A percentile compares a stretch with the other conserved stretches of the same genome.
Evolutionary conservation across 202 grass and related monocot species (phyloP).

Genomic region (Brachypodium distachyon): DNA sequence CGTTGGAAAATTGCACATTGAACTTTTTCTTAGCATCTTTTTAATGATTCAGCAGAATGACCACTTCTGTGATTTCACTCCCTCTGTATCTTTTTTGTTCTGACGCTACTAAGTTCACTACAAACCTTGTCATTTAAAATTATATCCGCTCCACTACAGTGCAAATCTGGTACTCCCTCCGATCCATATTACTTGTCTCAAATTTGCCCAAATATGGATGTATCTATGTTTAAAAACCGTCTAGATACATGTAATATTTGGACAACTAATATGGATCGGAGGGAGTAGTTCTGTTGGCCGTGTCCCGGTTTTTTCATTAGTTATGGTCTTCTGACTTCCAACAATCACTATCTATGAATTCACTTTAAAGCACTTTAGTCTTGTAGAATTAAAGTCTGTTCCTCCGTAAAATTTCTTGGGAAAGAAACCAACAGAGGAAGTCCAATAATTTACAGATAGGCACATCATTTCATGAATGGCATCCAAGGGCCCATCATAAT

Average conservation of each 20-base stretch:
- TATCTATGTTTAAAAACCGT: too few relatives aligned
- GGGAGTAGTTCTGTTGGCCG: too few relatives aligned
- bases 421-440: neutral
- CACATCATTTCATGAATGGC: neutral
- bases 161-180: too few relatives aligned
- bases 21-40: neutral
- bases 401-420: neutral
- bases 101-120: neutral
- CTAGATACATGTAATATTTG: too few relatives aligned
- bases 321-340: neutral
- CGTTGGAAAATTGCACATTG: neutral
- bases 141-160: too few relatives aligned
- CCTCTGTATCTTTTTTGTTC: neutral
- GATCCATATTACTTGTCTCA: too few relatives aligned
- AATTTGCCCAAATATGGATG: too few relatives aligned
- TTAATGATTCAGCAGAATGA: neutral
- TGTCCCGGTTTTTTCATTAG: too few relatives aligned
- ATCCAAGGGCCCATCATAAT: conserved; percentile 8
- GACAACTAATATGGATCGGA: too few relatives aligned
- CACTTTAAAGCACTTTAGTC: neutral
- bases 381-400: neutral
- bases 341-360: neutral
- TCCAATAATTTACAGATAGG: neutral
- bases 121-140: neutral
- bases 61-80: conserved; percentile 1